Percentiles rank a stretch among this genome's conserved stretches.
Conservation (phyloP, 1,284 basidiomycete genomes). For the Cystobasidium slooffiae region DNA sequence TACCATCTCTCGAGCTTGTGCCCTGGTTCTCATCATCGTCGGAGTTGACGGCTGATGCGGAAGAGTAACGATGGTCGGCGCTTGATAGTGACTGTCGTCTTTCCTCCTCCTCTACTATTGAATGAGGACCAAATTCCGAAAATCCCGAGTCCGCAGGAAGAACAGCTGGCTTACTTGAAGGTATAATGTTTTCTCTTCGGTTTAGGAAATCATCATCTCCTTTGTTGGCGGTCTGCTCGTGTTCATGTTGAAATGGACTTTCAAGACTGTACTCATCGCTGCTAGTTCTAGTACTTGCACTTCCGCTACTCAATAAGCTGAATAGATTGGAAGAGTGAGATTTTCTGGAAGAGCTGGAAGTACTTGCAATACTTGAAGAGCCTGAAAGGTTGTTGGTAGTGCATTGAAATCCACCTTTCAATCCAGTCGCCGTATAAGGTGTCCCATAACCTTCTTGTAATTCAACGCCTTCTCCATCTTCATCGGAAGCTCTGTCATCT, state of each 20-base stretch:
- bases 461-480: conserved; percentile 25
- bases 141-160: conserved; percentile 21
- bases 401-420: conserved; percentile 33
- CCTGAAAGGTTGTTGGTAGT: not conserved
- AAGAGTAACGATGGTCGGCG: not conserved
- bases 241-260: not conserved
- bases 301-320: not conserved
- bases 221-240: not conserved
- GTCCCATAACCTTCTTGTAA: conserved; percentile 39
- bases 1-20: not conserved
- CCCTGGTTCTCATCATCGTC: conserved; percentile 3
- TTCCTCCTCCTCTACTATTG: conserved; percentile 18
- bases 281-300: not conserved
- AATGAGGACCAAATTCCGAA: conserved; percentile 39
- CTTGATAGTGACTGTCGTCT: not conserved
- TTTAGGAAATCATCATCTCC: conserved; percentile 10
- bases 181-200: not conserved
- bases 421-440: conserved; percentile 29
- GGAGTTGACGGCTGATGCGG: not conserved
- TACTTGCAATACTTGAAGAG: not conserved
- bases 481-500: not conserved
- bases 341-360: conserved; percentile 13
- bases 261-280: conserved; percentile 19
- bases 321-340: conserved; percentile 9
- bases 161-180: not conserved